Evolutionary conservation across 2,329 filamentous ascomycete genomes (phyloP), one percentile per base, ranked within the genome.

Genomic region (Emmonsiellopsis sp.): DNA sequence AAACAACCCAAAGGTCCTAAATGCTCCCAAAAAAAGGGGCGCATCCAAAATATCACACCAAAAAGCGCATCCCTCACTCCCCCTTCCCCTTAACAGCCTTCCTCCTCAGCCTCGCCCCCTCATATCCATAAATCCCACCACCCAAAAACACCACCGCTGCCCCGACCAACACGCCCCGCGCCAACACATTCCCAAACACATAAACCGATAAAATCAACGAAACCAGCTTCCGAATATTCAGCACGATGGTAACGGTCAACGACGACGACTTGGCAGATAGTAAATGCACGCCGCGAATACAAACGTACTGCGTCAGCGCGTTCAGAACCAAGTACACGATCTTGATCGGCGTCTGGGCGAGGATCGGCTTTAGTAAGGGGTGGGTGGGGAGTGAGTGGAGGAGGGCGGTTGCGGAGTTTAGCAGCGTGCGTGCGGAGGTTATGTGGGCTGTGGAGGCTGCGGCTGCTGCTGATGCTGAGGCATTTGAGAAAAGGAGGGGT

Each of bases 241-340:
- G 77, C 47, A 97, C 90, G 62, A 98, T 95, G 1, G 92, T 96
- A 27, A 98, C 93, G 0, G 93, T 97, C 53, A 98, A 78, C 0
- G 93, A 94, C 3, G 91, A 92, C 3, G 88, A 88, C 52, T 85
- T 86, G 0, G 92, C 88, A 1, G 88, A 91, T 4, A 98, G 77
- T n/a, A 95, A 79, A 61, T 97, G 97, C 54, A 98, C 93, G 1
- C 93, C 93, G 2, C 91, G 87, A 58, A 98, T 97, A 69, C 93
- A 98, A 27, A 90, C 81, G 63, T 96, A 89, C 70, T 98, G 93
- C 2, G 93, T 97, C 48, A 94, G 66, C 0, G 94, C 88, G 61
- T 76, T 74, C 57, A 75, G 60, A 7, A 71, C 33, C 47, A 76
- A 64, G 40, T 70, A 70, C 9, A 68, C 57, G 4, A 72, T 58